A percentile compares a stretch with the other conserved stretches of the same genome.
Conservation (phyloP, 257 asterid genomes). For the Solanum pinnatisectum region DNA sequence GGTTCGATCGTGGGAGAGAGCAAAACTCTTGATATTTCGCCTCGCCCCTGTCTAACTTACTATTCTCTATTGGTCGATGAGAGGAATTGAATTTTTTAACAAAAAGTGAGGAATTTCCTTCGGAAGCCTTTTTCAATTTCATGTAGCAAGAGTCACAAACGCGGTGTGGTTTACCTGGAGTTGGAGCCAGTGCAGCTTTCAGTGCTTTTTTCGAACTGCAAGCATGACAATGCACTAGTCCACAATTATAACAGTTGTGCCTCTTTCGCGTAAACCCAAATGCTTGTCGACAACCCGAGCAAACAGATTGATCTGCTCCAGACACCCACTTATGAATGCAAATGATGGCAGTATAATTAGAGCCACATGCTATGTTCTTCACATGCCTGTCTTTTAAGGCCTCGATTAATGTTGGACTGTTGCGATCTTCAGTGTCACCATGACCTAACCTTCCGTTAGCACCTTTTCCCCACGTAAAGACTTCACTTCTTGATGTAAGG, state of each 20-base stretch:
- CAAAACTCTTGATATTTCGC: slow-evolving; percentile 39
- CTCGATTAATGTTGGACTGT: slow-evolving; percentile 65
- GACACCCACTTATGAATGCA: slow-evolving; percentile 93
- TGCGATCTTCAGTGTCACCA: slow-evolving; percentile 64
- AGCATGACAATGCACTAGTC: slow-evolving; percentile 81
- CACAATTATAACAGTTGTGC: slow-evolving; percentile 83
- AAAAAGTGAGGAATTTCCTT: slow-evolving; percentile 27
- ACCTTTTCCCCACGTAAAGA: slow-evolving; percentile 87
- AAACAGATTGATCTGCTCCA: slow-evolving; percentile 81
- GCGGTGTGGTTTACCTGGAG: slow-evolving; percentile 90
- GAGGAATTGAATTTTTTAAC: slow-evolving; percentile 34
- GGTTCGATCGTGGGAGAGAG: slow-evolving; percentile 71
- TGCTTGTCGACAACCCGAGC: slow-evolving; percentile 79
- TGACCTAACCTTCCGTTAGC: slow-evolving; percentile 88
- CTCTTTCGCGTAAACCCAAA: slow-evolving; percentile 87
- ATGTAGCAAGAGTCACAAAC: slow-evolving; percentile 74
- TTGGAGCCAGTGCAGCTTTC: slow-evolving; percentile 86
- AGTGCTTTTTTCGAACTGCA: slow-evolving; percentile 87
- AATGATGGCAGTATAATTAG: slow-evolving; percentile 66
- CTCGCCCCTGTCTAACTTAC: slow-evolving; percentile 38
- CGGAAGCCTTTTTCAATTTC: slow-evolving; percentile 63
- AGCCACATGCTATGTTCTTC: slow-evolving; percentile 73
- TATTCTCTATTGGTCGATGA: slow-evolving; percentile 37
- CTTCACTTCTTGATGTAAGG: slow-evolving; percentile 75
- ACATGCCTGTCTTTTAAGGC: slow-evolving; percentile 77